Evolutionary conservation across 805 yeast species (phyloP), one percentile per base, ranked within the genome.

Genomic region (Candida maris): DNA sequence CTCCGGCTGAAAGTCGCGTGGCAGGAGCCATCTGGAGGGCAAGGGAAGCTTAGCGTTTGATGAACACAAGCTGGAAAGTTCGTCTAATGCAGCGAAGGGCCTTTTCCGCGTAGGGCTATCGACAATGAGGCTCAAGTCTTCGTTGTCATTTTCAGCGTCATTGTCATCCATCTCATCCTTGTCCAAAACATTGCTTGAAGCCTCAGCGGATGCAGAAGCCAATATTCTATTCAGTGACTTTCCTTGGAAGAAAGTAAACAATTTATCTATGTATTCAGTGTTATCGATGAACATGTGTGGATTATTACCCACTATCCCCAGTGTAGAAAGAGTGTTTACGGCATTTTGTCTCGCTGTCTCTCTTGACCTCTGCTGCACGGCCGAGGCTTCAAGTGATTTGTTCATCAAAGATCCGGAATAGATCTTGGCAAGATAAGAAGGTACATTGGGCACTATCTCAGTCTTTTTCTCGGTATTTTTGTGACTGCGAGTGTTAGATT

Each of bases 1-100:
- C 26, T 48, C 52, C 22, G 50, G 46, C 14, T 44, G 42, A 6
- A 37, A 22, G 14, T 50, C 48, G 8, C 38, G 34, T 3, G 52
- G 49, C 6, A 39, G 29, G 5, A 40, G 26, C 63, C 63, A 58
- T 14, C 46, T 35, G 1, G 57, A 46, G 7, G 63, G 63, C 14
- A 58, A 42, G 8, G 55, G 49, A 24, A 45, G 16, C 19, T 14
- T 32, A 12, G 28, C 22, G 13, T 12, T 38, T 15, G 34, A 16
- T 7, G 27, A n/a, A 2, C 24, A 19, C 17, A 24, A 18, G 30
- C 16, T 21, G 14, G 23, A 24, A 6, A 23, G 27, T 17, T 36
- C 41, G 15, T 31, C 39, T 14, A 36, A 24, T 6, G 20, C 20
- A 9, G 24, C 15, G 34, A 30, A 27, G 5, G 34, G 32, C 6